A percentile compares a stretch with the other conserved stretches of the same genome.
Conservation (phyloP, 768 basidiomycete genomes). For the Panaeolus papilionaceus region DNA sequence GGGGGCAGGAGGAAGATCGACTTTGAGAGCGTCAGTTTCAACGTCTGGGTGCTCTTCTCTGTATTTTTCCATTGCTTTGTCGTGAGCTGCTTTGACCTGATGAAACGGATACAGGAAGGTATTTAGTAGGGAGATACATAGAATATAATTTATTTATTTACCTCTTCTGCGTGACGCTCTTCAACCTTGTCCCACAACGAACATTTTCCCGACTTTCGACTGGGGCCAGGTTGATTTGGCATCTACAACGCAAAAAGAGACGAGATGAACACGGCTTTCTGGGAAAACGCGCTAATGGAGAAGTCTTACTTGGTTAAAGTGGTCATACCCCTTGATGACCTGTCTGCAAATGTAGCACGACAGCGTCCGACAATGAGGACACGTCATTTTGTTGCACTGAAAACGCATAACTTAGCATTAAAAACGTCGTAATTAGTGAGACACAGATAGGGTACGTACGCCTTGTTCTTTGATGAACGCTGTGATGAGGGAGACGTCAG, state of each 20-base stretch:
- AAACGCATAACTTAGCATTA: slow-evolving; percentile 12
- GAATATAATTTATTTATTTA: slow-evolving; percentile 28
- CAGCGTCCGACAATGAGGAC: slow-evolving; percentile 70
- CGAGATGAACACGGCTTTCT: not conserved
- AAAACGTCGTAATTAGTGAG: too few species aligned
- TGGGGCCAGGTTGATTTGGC: slow-evolving; percentile 26
- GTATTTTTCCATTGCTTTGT: slow-evolving; percentile 68
- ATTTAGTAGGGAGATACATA: not conserved
- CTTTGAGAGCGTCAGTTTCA: slow-evolving; percentile 61
- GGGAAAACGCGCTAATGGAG: too few species aligned
- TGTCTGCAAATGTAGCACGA: slow-evolving; percentile 89
- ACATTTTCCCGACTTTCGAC: slow-evolving; percentile 54
- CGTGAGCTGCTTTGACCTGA: slow-evolving; percentile 73
- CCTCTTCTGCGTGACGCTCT: slow-evolving; percentile 70
- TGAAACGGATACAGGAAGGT: too few species aligned
- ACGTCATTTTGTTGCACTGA: slow-evolving; percentile 94
- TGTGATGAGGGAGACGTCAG: slow-evolving; percentile 33
- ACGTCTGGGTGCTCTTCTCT: slow-evolving; percentile 67
- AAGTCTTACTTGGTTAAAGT: slow-evolving; percentile 60
- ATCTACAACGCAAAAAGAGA: slow-evolving; percentile 16
- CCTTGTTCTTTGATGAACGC: slow-evolving; percentile 83
- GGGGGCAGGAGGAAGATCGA: slow-evolving; percentile 63
- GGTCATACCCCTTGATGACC: slow-evolving; percentile 76
- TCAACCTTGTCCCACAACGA: slow-evolving; percentile 73
- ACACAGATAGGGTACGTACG: slow-evolving; percentile 46